Evolutionary conservation across 23 red algal species (phyloP).

Genomic region (Agarophyton chilense): DNA sequence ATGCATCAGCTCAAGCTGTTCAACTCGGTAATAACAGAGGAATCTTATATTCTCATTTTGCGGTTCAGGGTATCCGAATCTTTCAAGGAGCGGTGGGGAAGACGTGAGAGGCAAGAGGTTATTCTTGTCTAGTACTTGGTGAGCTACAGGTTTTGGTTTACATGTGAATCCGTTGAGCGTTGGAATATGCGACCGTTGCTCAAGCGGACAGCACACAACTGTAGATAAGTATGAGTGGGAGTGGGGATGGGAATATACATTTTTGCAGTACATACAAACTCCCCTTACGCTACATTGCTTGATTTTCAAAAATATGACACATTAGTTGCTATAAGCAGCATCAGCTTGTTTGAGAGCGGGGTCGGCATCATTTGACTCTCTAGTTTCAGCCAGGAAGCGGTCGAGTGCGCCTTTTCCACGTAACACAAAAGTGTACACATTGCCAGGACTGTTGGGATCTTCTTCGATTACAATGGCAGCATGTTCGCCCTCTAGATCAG

Average conservation of each 20-base stretch:
- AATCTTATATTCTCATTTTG: too few relatives aligned
- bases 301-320: conserved; percentile 1
- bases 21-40: too few relatives aligned
- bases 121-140: background rate
- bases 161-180: background rate
- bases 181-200: background rate
- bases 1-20: too few relatives aligned
- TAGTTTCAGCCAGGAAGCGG: conserved; percentile 50
- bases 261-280: conserved; percentile 11
- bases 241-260: conserved; percentile 22
- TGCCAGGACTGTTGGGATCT: conserved; percentile 14
- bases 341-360: conserved; percentile 37
- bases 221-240: conserved; percentile 7
- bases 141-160: conserved; percentile 9
- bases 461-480: conserved; percentile 60
- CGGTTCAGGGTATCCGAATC: too few relatives aligned
- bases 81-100: too few relatives aligned
- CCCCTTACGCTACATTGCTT: conserved; percentile 1
- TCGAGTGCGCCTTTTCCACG: conserved; percentile 56
- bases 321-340: conserved; percentile 12
- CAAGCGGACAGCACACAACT: background rate
- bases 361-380: background rate
- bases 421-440: conserved; percentile 45
- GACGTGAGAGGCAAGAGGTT: too few relatives aligned
- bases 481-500: conserved; percentile 41